Evolutionary conservation across 163 green algal species (phyloP), one percentile per base, ranked within the genome.

Genomic region (Smithsoniella earleae): DNA sequence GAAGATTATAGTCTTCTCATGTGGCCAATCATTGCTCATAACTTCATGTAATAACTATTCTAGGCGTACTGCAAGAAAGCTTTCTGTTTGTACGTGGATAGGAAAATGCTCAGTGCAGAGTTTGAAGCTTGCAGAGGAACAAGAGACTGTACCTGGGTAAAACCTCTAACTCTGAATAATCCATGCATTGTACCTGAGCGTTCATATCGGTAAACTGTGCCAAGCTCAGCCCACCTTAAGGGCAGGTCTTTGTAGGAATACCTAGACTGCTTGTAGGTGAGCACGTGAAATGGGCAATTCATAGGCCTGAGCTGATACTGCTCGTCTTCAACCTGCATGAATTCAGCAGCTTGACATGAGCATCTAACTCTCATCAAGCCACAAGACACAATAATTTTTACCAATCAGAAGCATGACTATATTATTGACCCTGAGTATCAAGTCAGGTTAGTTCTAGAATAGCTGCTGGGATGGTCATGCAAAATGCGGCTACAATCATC

Each of bases 281-380:
- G 76, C 49, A 99, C 86, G 82, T 98, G 93, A 83, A 95, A 97
- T 33, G 94, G 94, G 84, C 94, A 99, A 86, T 99, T 99, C 90
- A 99, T 99, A 49, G 94, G 94, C 64, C 88, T 88, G 5, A 99
- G 83, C 84, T 97, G 92, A 83, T 97, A 98, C 66, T 82, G 74
- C 77, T 97, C 89, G 5, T 93, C 80, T 81, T 98, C 94, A n/a
- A 97, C 82, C 80, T 93, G 69, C 33, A 78, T 22, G 1, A n/a
- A n/a, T n/a, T n/a, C n/a, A n/a, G n/a, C n/a, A n/a, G n/a, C n/a
- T n/a, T n/a, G n/a, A n/a, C n/a, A n/a, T n/a, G n/a, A n/a, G n/a
- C n/a, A n/a, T n/a, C n/a, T n/a, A n/a, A n/a, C n/a, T n/a, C n/a
- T n/a, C n/a, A n/a, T n/a, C n/a, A n/a, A n/a, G n/a, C n/a, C n/a